Evolutionary conservation across 148 eudicot species (phyloP), one percentile per base, ranked within the genome.

Genomic region (Linanthus parryae): DNA sequence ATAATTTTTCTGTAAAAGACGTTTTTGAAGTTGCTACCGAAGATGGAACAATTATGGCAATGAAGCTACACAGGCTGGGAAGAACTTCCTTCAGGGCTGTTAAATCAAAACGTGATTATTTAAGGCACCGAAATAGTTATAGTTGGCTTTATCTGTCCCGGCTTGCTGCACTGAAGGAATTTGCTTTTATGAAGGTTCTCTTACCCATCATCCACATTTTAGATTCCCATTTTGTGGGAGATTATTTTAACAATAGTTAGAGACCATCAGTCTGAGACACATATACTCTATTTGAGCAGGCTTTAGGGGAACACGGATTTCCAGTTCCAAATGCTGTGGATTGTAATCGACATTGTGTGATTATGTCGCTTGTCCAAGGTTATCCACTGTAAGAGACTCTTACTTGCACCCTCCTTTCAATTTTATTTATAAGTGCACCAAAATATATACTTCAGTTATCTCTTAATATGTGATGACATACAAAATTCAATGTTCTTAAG

Each of bases 271-370:
- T 25, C 33, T 64, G 29, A 58, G 35, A 55, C 14, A n/a, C n/a
- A 11, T 72, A 54, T 36, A 8, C 24, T 26, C 20, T 48, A 31
- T 14, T 41, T 68, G 62, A 5, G 8, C 62, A 92, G 98, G 96
- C 96, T 17, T 63, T 92, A 76, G 80, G 76, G 68, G 88, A 87
- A 48, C 94, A 87, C 58, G 88, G 73, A 51, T 87, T 87, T 57
- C 94, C 98, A 13, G 96, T 92, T 49, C 98, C 98, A 48, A 65
- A 82, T 59, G 96, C 98, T n/a, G 80, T 92, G 66, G 94, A 82
- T 55, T 87, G 98, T 71, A 92, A 84, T 73, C 67, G 98, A 7
- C 96, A 92, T 76, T 92, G 98, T 63, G 94, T 92, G 62, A 37
- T 92, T 58, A 92, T 92, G 98, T 87, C 96, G 17, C 96, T 87